These are phyloP conservation scores for Phytophthora crassamura DNA, from an alignment of 352 stramenopile genomes.

Conservation along the genomic window DNA sequence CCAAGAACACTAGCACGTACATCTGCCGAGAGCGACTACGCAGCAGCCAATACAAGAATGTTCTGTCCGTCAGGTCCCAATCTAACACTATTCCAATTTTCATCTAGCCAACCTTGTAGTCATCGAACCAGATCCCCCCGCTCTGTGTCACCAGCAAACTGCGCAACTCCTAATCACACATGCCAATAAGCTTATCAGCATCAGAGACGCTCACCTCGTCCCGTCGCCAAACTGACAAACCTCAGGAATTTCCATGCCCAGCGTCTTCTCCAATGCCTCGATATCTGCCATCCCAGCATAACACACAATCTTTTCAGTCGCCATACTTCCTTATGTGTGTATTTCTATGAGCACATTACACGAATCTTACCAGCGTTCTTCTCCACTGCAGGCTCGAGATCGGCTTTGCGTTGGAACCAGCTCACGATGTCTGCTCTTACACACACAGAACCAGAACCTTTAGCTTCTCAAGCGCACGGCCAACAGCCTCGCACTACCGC, in stretches of 20 bases:
- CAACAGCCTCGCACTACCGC: too few species aligned
- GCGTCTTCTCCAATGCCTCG: slow-evolving; percentile 71
- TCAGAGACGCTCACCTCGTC: background rate
- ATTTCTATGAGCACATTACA: background rate
- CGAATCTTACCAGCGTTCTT: slow-evolving; percentile 48
- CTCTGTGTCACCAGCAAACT: slow-evolving; percentile 78
- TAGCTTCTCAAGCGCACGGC: too few species aligned
- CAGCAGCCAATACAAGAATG: slow-evolving; percentile 5
- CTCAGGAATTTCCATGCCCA: slow-evolving; percentile 67
- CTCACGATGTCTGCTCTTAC: slow-evolving; percentile 69
- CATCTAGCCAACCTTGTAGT: slow-evolving; percentile 59
- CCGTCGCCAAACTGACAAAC: slow-evolving; percentile 21
- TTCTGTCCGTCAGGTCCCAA: too few species aligned
- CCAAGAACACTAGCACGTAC: slow-evolving; percentile 27
- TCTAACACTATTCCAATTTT: too few species aligned
- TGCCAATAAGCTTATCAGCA: background rate
- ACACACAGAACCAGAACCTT: background rate
- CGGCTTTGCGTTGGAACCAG: slow-evolving; percentile 85
- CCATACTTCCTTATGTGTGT: background rate
- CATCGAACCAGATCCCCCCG: slow-evolving; percentile 85
- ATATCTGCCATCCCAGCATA: slow-evolving; percentile 52
- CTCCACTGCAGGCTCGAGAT: slow-evolving; percentile 53
- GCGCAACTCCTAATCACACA: slow-evolving; percentile 51
- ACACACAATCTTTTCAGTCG: background rate
- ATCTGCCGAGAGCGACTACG: slow-evolving; percentile 64